Percentiles rank a stretch among this genome's conserved stretches.
Conservation (phyloP, 2,329 filamentous ascomycete species). For the Fusarium brevicatenulatum region DNA sequence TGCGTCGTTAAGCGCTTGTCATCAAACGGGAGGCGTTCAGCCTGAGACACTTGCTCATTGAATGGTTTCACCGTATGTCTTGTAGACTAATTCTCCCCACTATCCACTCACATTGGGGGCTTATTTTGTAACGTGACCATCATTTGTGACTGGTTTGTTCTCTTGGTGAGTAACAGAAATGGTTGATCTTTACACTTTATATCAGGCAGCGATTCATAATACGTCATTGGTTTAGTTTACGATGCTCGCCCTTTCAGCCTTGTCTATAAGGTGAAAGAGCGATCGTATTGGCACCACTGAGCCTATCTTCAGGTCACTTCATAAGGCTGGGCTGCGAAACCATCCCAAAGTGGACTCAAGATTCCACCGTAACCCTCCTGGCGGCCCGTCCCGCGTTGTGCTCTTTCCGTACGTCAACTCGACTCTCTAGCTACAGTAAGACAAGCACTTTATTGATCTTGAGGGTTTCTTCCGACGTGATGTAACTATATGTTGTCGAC, state of each 20-base stretch:
- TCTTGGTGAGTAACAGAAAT: neutral
- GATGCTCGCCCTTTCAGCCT: neutral
- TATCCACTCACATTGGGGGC: conserved; percentile 15
- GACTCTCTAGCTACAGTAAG: no score
- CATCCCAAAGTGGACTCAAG: neutral
- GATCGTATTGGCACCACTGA: neutral
- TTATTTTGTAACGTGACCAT: conserved; percentile 24
- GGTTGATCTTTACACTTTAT: neutral
- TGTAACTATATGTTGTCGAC: neutral
- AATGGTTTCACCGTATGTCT: conserved; percentile 12
- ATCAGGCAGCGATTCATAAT: neutral
- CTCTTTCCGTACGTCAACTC: no score
- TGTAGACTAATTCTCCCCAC: conserved; percentile 14
- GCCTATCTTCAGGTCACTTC: neutral
- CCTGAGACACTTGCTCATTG: neutral
- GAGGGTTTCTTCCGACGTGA: neutral
- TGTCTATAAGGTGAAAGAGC: neutral
- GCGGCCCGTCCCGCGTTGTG: conserved; percentile 2
- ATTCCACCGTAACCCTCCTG: neutral
- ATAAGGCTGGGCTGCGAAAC: neutral
- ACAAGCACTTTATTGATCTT: neutral
- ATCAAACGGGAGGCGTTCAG: conserved; percentile 4
- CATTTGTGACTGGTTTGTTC: conserved; percentile 9
- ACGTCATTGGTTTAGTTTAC: neutral
- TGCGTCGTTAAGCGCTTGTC: neutral